Conservation (phyloP, 345 rosid genomes). For the Moricandia moricandioides region DNA sequence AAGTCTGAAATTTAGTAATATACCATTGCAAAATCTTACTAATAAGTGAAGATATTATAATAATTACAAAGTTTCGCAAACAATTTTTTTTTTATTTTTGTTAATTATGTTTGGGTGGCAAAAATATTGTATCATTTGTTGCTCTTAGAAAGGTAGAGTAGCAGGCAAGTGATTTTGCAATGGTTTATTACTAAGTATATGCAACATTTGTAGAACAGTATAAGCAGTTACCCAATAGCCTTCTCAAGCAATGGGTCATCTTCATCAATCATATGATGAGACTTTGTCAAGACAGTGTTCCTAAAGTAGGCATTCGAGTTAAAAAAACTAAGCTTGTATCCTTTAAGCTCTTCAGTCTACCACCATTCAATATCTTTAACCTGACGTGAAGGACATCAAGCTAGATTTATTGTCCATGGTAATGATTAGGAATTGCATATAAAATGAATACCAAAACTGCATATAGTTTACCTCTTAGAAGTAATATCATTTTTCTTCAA, state of each 20-base stretch:
- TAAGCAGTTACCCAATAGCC: constrained; percentile 63
- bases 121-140: no score
- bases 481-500: constrained; percentile 80
- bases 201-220: not conserved
- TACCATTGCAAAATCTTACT: no score
- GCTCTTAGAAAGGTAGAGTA: no score
- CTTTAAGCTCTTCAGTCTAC: constrained; percentile 72
- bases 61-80: no score
- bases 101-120: no score
- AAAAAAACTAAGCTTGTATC: constrained; percentile 83
- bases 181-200: not conserved
- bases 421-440: not conserved
- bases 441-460: not conserved
- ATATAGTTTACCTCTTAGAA: constrained; percentile 58
- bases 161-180: no score
- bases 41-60: no score
- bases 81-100: no score
- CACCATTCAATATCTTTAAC: constrained; percentile 36
- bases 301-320: constrained; percentile 74
- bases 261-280: constrained; percentile 91
- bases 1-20: no score
- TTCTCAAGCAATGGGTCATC: constrained; percentile 86
- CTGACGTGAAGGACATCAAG: constrained; percentile 33
- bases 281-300: constrained; percentile 69
- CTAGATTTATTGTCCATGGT: not conserved